Evolutionary conservation across 2,329 filamentous ascomycete species (phyloP).

Genomic region (Curvularia sp.): DNA sequence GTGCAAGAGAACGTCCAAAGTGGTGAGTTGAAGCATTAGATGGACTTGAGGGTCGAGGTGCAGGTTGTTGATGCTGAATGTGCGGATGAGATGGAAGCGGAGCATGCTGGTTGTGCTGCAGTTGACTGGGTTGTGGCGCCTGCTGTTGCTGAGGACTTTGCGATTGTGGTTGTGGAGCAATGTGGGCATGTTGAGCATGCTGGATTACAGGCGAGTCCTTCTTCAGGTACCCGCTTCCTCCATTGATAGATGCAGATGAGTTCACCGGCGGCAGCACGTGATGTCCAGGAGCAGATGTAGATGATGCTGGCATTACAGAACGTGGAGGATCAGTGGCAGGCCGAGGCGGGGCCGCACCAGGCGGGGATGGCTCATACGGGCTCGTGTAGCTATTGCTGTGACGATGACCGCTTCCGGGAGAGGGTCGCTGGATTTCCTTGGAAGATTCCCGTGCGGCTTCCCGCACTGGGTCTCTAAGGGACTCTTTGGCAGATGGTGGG

Average conservation of each 20-base stretch:
- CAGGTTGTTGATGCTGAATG: slow-evolving; percentile 27
- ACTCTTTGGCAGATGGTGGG: slow-evolving; percentile 22
- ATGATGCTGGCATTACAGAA: slow-evolving; percentile 22
- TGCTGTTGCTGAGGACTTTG: slow-evolving; percentile 23
- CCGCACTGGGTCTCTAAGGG: slow-evolving; percentile 20
- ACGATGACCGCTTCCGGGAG: slow-evolving; percentile 20
- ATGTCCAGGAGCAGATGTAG: slow-evolving; percentile 10
- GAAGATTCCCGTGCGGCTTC: slow-evolving; percentile 25
- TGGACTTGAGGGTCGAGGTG: slow-evolving; percentile 32
- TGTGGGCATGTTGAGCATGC: slow-evolving; percentile 25
- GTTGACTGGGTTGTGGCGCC: slow-evolving; percentile 10
- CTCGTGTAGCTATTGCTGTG: slow-evolving; percentile 39
- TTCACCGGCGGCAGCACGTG: slow-evolving; percentile 25
- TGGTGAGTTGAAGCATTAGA: slow-evolving; percentile 35
- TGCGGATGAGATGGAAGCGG: slow-evolving; percentile 27
- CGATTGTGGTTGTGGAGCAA: slow-evolving; percentile 30
- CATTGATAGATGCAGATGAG: slow-evolving; percentile 26
- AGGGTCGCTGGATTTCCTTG: slow-evolving; percentile 20
- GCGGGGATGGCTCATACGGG: slow-evolving; percentile 39
- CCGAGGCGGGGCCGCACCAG: slow-evolving; percentile 19
- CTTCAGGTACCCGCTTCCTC: slow-evolving; percentile 22
- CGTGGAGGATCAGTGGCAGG: slow-evolving; percentile 23
- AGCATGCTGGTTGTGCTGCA: slow-evolving; percentile 18
- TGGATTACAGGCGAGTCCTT: slow-evolving; percentile 35
- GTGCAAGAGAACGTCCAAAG: slow-evolving; percentile 34